Percentiles rank a stretch among this genome's conserved stretches.
phyloP scores from a whole-genome alignment of 1,284 basidiomycete genomes.

The Papiliotrema laurentii region DNA sequence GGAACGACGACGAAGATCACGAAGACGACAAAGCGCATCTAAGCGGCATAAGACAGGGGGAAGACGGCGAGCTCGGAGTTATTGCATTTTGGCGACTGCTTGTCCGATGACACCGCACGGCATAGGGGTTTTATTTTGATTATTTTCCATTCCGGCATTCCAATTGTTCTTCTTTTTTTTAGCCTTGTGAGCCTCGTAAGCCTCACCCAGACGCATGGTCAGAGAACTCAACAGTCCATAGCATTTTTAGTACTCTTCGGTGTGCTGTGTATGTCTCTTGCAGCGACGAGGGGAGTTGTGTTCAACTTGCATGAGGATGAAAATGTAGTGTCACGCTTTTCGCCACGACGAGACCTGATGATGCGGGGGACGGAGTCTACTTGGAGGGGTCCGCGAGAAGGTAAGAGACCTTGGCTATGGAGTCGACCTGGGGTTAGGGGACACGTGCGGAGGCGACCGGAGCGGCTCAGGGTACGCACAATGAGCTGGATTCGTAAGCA shows the following conservation, averaged over 20 bases:
- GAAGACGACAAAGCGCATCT: background rate
- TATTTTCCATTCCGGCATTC: background rate
- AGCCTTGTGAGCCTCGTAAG: no score
- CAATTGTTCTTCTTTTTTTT: background rate
- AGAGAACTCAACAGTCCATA: background rate
- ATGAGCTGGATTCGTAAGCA: conserved; percentile 1
- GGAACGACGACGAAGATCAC: background rate
- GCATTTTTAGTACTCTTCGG: background rate
- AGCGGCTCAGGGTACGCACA: background rate
- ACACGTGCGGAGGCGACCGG: background rate
- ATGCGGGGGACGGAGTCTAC: background rate
- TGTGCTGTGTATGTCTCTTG: no score
- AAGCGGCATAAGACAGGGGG: background rate
- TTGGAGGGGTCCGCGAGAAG: conserved; percentile 9
- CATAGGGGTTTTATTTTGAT: no score
- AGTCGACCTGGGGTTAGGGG: conserved; percentile 14
- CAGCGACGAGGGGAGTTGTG: no score
- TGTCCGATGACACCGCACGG: no score
- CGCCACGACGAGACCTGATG: no score
- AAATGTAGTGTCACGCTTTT: no score
- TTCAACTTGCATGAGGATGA: no score
- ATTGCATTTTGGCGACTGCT: no score
- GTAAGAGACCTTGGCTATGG: conserved; percentile 12
- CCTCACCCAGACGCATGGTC: no score
- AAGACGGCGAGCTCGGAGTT: background rate